phyloP scores from a whole-genome alignment of 2,329 filamentous ascomycete species.

The Metarhizium robertsii region DNA sequence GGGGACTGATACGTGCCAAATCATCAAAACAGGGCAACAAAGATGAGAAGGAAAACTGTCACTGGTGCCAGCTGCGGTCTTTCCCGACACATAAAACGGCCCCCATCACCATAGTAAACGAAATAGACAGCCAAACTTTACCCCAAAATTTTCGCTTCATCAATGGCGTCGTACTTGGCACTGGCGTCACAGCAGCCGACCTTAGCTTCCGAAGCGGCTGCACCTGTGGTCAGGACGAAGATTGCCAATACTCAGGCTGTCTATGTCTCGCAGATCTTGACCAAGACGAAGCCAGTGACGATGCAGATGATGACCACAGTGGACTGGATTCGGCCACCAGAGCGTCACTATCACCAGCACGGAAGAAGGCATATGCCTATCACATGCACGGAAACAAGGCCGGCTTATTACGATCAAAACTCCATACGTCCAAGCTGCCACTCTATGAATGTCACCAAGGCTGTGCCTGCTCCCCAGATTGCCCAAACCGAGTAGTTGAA shows the following conservation, averaged over 20 bases:
- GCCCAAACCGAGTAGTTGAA: conserved; percentile 70
- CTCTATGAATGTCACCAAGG: conserved; percentile 75
- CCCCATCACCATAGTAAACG: conserved; percentile 57
- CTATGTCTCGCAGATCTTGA: conserved; percentile 58
- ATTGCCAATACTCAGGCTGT: conserved; percentile 61
- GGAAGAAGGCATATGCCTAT: conserved; percentile 50
- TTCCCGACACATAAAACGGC: conserved; percentile 38
- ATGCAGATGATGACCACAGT: conserved; percentile 28
- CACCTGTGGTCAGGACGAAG: conserved; percentile 48
- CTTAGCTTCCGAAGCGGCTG: conserved; percentile 61
- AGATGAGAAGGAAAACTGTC: conserved; percentile 37
- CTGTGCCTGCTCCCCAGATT: conserved; percentile 55
- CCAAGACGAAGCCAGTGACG: conserved; percentile 6
- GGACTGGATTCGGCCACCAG: not conserved
- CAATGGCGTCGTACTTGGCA: conserved; percentile 46
- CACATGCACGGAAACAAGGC: conserved; percentile 42
- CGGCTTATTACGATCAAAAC: conserved; percentile 41
- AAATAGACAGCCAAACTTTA: conserved; percentile 43
- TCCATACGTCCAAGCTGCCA: conserved; percentile 45
- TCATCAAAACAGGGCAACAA: conserved; percentile 19
- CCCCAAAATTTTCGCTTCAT: conserved; percentile 63
- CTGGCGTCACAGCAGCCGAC: conserved; percentile 50
- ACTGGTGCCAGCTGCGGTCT: conserved; percentile 51
- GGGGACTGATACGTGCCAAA: too few relatives aligned
- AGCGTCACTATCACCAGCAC: conserved; percentile 19